Base-by-base conservation (phyloP, 2,329 filamentous ascomycete species). In the Ophidiomyces ophidiicola region DNA sequence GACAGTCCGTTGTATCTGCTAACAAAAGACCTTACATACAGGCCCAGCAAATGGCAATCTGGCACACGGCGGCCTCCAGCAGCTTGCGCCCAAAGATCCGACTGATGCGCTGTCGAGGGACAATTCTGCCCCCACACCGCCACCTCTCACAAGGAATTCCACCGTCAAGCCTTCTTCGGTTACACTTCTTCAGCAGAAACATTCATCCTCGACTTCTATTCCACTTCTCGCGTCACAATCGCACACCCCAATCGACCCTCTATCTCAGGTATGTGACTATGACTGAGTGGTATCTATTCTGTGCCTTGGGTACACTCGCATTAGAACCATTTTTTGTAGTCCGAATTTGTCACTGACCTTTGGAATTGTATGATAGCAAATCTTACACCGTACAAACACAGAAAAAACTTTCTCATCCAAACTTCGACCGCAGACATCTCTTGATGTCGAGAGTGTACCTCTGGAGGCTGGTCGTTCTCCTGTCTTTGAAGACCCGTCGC, bases 351-450 rank as follows among this genome's bases (percentile, higher is more conserved):
- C 36, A 23, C 31, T 32, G 17, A 38, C 35, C 20, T 34, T 31
- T n/a, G 14, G 21, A 3, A n/a, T 34, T 29, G 28, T 19, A 29
- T 28, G 47, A 33, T 50, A 75, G 72, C 73, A 78, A 51, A 78
- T 78, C 32, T 64, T 82, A 38, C 70, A 77, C 52, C 73, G 80
- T 49, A 81, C 78, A 39, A 80, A 76, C 51, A 79, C 77, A 29
- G 69, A 74, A 40, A 68, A 67, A 38, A 69, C 72, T 6, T 70
- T 76, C 38, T 66, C 72, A 6, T 45, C 60, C 19, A 66, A 58
- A 46, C 43, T 59, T 35, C 55, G 63, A 14, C 53, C 59, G 14
- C 57, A 56, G 39, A 55, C 58, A n/a, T 57, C 60, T 33, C 55
- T 60, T 41, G 62, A 67, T 45, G 56, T 56, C 45, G 62, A 64